These are phyloP conservation scores for Rhizophora apiculata DNA, from an alignment of 345 rosid genomes.

Conservation along the genomic window DNA sequence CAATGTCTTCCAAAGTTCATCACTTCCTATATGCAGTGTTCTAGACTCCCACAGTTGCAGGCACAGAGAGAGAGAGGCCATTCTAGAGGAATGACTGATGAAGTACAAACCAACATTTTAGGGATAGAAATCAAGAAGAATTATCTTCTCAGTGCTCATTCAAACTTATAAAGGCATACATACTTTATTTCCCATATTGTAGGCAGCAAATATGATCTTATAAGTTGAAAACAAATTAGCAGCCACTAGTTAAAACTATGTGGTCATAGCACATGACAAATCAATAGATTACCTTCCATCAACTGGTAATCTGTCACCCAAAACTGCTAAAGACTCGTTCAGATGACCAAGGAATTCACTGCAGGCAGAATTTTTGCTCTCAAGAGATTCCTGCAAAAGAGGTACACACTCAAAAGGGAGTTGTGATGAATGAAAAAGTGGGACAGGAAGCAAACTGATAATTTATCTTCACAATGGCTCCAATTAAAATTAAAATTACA, in stretches of 20 bases:
- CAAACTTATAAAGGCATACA: neutral
- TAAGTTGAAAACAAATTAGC: neutral
- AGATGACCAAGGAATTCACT: conserved; percentile 53
- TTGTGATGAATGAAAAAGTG: neutral
- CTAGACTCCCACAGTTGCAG: too few relatives aligned
- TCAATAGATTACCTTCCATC: conserved; percentile 60
- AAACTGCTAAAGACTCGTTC: conserved; percentile 64
- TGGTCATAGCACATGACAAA: neutral
- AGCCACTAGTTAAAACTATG: neutral
- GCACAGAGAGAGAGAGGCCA: too few relatives aligned
- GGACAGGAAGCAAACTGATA: neutral
- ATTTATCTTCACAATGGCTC: neutral
- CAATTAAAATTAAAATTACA: too few relatives aligned
- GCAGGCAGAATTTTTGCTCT: conserved; percentile 58
- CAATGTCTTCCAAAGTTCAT: too few relatives aligned
- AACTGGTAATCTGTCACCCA: conserved; percentile 59
- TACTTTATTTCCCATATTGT: neutral
- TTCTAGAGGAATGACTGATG: too few relatives aligned
- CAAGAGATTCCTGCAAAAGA: conserved; percentile 67
- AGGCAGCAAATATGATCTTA: neutral
- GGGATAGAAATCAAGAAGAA: too few relatives aligned
- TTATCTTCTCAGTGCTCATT: too few relatives aligned
- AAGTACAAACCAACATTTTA: too few relatives aligned
- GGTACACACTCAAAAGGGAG: conserved; percentile 6
- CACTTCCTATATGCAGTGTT: too few relatives aligned